Base-by-base conservation (phyloP, 2,329 filamentous ascomycete species). In the Emergomyces orientalis region DNA sequence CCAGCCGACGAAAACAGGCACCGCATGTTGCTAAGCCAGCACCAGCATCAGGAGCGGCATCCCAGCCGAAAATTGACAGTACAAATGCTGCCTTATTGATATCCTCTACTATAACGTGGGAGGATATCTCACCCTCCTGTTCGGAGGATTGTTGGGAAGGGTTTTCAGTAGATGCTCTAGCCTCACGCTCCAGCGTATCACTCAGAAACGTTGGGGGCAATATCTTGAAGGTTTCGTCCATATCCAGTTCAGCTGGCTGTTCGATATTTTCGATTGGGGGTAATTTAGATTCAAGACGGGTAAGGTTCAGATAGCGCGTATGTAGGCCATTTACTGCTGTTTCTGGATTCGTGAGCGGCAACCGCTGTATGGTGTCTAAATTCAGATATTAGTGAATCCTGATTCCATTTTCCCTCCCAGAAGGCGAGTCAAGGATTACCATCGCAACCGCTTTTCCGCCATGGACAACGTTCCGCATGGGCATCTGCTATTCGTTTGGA, bases 371-470 rank as follows among this genome's bases (percentile, higher is more conserved):
- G 45, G 86, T 84, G 65, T 83, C 82, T 84, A 13, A 22, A 65
- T 32, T 25, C 14, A 27, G 1, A 49, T 54, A 63, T 75, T 62
- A 73, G 66, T 56, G 11, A 17, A 34, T 49, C 8, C 7, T 27
- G 22, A n/a, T 25, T 43, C 22, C 7, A 39, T 25, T 49, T 37
- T 14, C n/a, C 2, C n/a, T 41, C 19, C 30, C 6, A 14, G 17
- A n/a, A 60, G 25, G 37, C 47, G n/a, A 0, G 13, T 30, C 43
- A 67, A 67, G 78, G 65, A 32, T 32, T 79, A 90, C 88, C 86
- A 75, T 96, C 91, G 73, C 92, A 97, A n/a, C 91, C 91, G 64
- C 86, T 86, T 72, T 86, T 89, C 69, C 86, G 85, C 94, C 93
- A 99, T 22, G 94, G 80, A 71, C 93, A 99, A 65, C 86, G 86